Evolutionary conservation across 139 green algal species (phyloP).

Genomic region (Chlamydomonas schloesseri): DNA sequence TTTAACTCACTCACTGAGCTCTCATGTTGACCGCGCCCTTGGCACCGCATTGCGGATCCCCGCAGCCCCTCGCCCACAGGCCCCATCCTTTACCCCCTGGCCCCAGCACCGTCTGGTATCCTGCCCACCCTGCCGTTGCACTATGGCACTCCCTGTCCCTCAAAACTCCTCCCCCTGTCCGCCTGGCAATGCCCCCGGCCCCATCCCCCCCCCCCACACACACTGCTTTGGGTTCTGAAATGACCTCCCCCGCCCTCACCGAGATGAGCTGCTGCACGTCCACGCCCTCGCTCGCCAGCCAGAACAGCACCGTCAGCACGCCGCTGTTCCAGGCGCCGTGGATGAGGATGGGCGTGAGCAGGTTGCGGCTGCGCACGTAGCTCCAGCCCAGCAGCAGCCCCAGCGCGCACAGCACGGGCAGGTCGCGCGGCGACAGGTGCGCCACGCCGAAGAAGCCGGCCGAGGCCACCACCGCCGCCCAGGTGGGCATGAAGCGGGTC

Average conservation of each 20-base stretch:
- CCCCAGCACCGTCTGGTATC: too few species aligned
- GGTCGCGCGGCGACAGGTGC: conserved; percentile 82
- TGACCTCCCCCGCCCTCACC: not conserved
- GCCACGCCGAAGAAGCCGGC: conserved; percentile 78
- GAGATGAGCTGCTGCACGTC: conserved; percentile 76
- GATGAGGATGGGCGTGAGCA: conserved; percentile 92
- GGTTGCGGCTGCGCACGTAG: conserved; percentile 86
- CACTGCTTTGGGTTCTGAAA: too few species aligned
- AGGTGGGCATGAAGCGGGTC: conserved; percentile 75
- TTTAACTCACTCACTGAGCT: too few species aligned
- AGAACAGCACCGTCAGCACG: conserved; percentile 82
- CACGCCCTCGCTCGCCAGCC: conserved; percentile 68
- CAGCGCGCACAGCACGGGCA: conserved; percentile 84
- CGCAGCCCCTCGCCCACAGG: too few species aligned
- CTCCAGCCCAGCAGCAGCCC: conserved; percentile 81
- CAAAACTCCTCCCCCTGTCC: too few species aligned
- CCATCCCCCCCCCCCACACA: not conserved
- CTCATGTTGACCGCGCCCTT: too few species aligned
- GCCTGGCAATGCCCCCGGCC: not conserved
- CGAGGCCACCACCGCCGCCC: conserved; percentile 73
- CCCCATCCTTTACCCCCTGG: too few species aligned
- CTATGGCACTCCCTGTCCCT: too few species aligned
- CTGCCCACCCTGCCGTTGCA: too few species aligned
- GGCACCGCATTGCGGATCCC: too few species aligned
- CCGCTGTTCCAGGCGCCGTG: conserved; percentile 88